Evolutionary conservation across 305 asterid species (phyloP), one percentile per base, ranked within the genome.

Genomic region (Fraxinus platypoda): DNA sequence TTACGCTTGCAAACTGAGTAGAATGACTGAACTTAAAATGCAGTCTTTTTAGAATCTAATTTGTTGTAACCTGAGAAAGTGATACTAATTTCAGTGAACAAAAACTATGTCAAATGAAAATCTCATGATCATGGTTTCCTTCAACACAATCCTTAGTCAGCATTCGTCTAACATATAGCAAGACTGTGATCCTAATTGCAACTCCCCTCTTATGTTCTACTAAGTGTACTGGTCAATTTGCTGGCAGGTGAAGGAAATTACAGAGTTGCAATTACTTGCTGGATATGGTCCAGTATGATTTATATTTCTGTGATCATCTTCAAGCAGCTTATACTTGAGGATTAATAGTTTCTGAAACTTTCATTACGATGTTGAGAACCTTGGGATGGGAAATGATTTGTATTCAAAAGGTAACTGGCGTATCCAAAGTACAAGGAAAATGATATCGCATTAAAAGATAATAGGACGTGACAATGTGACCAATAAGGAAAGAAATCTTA

Each of bases 201-300:
- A 25, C 73, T 2, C 15, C 7, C 17, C n/a, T 64, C 73, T 64
- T 64, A 64, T 64, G 17, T 64, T 3, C 73, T 64, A 25, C 33
- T 3, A 66, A 25, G 73, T 26, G 31, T 8, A 9, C 17, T 1
- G 35, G 73, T 26, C 70, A 26, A 4, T 26, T 66, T 23, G n/a
- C n/a, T 66, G 73, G 73, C 73, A 66, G n/a, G 34, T 23, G 73
- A 66, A 66, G 73, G n/a, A 59, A 59, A 59, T 59, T 26, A 66
- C 2, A 66, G 15, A 66, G 73, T 0, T 66, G 73, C 73, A 25
- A 64, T 15, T 25, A 25, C 30, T 64, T 9, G 34, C 35, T 66
- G 37, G 74, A 66, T 6, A 11, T 25, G 35, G 8, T 66, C n/a
- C 35, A 66, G 74, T 17, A 26, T 66, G 21, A 26, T 66, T 66